These are phyloP conservation scores for Tulasnella sp. DNA, from an alignment of 768 basidiomycete genomes.

Conservation along the genomic window DNA sequence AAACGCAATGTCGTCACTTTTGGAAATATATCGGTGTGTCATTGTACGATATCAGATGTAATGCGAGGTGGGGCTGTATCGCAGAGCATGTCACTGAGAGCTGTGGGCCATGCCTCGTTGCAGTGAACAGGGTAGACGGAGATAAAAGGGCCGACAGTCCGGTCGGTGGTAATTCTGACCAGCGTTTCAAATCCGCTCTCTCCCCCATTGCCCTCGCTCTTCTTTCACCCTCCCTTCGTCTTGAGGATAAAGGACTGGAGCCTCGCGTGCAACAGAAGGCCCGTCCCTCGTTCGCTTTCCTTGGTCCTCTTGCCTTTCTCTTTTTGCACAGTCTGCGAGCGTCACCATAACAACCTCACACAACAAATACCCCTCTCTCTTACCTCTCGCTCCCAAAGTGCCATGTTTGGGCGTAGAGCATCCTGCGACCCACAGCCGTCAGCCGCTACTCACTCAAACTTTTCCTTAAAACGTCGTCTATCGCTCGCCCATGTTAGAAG, in stretches of 20 bases:
- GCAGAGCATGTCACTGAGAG: background rate
- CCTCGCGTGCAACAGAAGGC: background rate
- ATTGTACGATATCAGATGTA: background rate
- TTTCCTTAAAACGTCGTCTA: constrained; percentile 4
- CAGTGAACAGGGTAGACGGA: background rate
- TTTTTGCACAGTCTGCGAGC: background rate
- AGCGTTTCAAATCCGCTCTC: background rate
- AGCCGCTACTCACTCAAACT: background rate
- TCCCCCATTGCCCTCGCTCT: background rate
- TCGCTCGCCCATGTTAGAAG: constrained; percentile 8
- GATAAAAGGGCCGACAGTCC: background rate
- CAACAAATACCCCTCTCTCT: background rate
- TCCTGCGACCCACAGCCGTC: background rate
- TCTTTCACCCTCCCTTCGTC: background rate
- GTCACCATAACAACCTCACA: constrained; percentile 10
- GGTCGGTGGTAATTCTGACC: background rate
- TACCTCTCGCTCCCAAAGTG: background rate
- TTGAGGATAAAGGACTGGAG: background rate
- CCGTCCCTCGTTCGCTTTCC: background rate
- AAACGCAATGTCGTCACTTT: background rate
- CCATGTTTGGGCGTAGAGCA: constrained; percentile 7
- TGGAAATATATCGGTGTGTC: background rate
- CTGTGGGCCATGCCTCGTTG: background rate
- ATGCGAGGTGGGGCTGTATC: background rate
- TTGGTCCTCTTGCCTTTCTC: background rate